phyloP scores from a whole-genome alignment of 805 yeast genomes.

The Wickerhamiella lipophila region DNA sequence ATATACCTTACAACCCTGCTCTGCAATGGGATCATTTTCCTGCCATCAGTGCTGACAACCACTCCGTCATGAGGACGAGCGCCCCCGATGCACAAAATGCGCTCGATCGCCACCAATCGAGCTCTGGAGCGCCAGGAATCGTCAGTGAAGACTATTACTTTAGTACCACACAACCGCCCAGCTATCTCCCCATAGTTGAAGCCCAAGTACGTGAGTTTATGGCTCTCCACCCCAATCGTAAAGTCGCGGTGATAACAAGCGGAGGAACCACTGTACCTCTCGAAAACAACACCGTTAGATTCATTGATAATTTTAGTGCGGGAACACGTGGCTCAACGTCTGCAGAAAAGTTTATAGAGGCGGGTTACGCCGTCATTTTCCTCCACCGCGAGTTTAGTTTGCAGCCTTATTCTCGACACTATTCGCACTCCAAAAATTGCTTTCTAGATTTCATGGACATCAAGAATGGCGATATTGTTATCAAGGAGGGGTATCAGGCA shows the following conservation, averaged over 20 bases:
- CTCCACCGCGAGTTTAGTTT: conserved; percentile 85
- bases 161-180: conserved; percentile 56
- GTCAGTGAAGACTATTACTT: conserved; percentile 70
- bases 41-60: conserved; percentile 1
- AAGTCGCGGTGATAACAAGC: conserved; percentile 72
- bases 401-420: conserved; percentile 80
- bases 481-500: conserved; percentile 46
- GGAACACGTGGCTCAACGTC: conserved; percentile 97
- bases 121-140: conserved; percentile 59
- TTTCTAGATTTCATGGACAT: conserved; percentile 70
- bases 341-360: conserved; percentile 77
- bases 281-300: conserved; percentile 91
- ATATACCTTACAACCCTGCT: too few relatives aligned
- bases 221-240: conserved; percentile 37
- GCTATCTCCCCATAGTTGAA: conserved; percentile 52
- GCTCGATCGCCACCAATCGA: conserved; percentile 64
- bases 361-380: conserved; percentile 86
- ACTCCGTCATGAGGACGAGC: conserved; percentile 42
- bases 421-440: conserved; percentile 70
- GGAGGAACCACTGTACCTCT: conserved; percentile 98
- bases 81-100: conserved; percentile 60
- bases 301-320: conserved; percentile 92
- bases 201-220: conserved; percentile 50
- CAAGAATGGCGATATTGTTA: conserved; percentile 37
- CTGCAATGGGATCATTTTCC: too few relatives aligned